Evolutionary conservation across 2,329 filamentous ascomycete species (phyloP), one percentile per base, ranked within the genome.

Genomic region (Ophiobolus disseminans): DNA sequence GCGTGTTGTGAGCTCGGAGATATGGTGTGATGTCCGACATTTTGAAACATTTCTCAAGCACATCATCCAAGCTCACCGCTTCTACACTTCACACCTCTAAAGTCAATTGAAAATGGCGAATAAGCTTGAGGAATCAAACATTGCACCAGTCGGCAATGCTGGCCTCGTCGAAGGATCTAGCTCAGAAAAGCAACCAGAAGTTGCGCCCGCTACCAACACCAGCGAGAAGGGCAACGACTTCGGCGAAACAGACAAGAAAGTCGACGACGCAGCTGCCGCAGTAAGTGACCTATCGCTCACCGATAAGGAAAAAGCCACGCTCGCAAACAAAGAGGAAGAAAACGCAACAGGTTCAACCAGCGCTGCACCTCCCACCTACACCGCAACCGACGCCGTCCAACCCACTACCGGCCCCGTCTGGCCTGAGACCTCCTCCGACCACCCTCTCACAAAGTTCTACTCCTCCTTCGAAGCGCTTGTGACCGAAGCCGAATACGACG

Each of bases 401-500:
- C 39, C 57, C 19, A 50, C 63, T 4, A 26, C 37, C 2, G 53
- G 53, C n/a, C 60, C 58, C 9, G 34, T 50, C 19, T 76, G 73
- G 73, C 73, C 73, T 20, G 67, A 72, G 16, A 70, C 72, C 10
- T 23, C 58, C 3, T 58, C 66, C 35, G 69, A 74, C 8, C 74
- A 73, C 55, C 74, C 70, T 10, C 76, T 90, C 25, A 71, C 73
- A 41, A 76, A 82, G 53, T 79, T 91, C 55, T 82, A 84, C 53
- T 76, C 78, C 8, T 78, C 78, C 22, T 78, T 92, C 25, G 75
- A 82, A 5, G 72, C 78, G 5, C 82, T 91, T 51, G 73, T 86
- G 50, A 74, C 77, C 39, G 77, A 80, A 50, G 76, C 83, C 41
- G 80, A 76, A 13, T 82, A 96, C 74, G 76, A 76, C 41, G 91